Base-by-base conservation (phyloP, 495 filamentous ascomycete species). In the Neurospora sp. region DNA sequence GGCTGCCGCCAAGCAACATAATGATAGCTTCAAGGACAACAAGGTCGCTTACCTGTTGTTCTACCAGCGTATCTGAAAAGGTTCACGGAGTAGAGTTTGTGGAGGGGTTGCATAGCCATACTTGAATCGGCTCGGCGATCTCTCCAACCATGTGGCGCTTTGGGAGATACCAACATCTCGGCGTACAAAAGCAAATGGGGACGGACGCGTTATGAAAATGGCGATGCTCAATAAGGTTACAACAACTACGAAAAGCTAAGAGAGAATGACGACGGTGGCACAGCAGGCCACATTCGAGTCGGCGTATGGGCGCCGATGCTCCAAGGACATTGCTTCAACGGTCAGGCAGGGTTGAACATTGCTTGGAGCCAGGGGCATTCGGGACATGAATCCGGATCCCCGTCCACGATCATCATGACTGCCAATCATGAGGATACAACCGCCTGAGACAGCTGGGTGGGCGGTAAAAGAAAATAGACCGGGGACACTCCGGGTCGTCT, bases 31-130 rank as follows among this genome's bases (percentile, higher is more conserved):
- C 75, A 93, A 91, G 82, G 96, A 98, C 79, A 96, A 93, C 85
- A 97, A 97, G 85, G 94, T 97, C 71, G 96, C 96, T 16, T 99
- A 99, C 82, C 88, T 99, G 74, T 82, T 99, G 79, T 96, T 99
- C 83, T 99, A 99, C 81, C 90, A 97, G 84, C 90, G 88, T 75
- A 89, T 97, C 78, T 89, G 77, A 80, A 16, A 16, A 3, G 27
- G 3, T 66, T 35, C 5, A 66, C 54, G 54, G 7, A 66, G 2
- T 1, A 12, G 42, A 35, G 18, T n/a, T n/a, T 69, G 18, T 37
- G 38, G 71, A 35, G 35, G 42, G 16, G 27, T 35, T 35, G 44
- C 71, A n/a, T 69, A 46, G 71, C 42, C 44, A 76, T 42, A 59
- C 27, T 48, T 35, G 10, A 59, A 35, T 69, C 16, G 42, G 35